A percentile compares a stretch with the other conserved stretches of the same genome.
These are phyloP conservation scores for Asterochloris sp. DNA, from an alignment of 139 green algal species.

Conservation along the genomic window DNA sequence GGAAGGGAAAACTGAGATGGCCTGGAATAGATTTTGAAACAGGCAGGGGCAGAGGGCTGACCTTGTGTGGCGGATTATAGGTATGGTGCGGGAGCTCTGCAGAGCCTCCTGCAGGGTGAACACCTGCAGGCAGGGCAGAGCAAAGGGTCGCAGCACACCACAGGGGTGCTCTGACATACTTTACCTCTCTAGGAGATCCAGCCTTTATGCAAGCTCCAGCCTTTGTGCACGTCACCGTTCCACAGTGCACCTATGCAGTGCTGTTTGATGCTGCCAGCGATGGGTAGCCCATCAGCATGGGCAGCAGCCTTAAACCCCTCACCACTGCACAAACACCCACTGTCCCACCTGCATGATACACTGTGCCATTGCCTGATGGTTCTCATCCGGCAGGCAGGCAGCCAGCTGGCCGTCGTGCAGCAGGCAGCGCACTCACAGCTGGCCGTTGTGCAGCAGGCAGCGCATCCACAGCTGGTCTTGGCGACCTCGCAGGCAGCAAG, in stretches of 20 bases:
- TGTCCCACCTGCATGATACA: too few species aligned
- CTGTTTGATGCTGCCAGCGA: neutral
- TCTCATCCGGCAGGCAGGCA: too few species aligned
- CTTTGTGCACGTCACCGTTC: neutral
- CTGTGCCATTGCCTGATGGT: too few species aligned
- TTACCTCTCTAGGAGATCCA: neutral
- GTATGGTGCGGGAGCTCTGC: neutral
- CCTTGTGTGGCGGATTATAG: slow-evolving; percentile 12
- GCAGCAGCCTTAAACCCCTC: too few species aligned
- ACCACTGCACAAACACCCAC: too few species aligned
- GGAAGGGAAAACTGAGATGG: neutral
- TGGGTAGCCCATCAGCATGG: neutral
- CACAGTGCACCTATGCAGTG: neutral
- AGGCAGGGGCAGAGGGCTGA: too few species aligned
- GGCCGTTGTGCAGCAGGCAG: too few species aligned
- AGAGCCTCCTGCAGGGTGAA: slow-evolving; percentile 9
- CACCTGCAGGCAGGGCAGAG: neutral
- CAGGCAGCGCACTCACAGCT: too few species aligned
- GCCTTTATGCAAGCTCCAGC: neutral
- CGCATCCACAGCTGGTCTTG: too few species aligned
- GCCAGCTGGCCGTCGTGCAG: too few species aligned
- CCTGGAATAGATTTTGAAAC: neutral
- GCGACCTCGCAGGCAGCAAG: too few species aligned
- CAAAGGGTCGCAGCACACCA: neutral
- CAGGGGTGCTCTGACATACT: neutral